These are phyloP conservation scores for Aphanomyces stellatus DNA, from an alignment of 352 stramenopile species.

Conservation along the genomic window DNA sequence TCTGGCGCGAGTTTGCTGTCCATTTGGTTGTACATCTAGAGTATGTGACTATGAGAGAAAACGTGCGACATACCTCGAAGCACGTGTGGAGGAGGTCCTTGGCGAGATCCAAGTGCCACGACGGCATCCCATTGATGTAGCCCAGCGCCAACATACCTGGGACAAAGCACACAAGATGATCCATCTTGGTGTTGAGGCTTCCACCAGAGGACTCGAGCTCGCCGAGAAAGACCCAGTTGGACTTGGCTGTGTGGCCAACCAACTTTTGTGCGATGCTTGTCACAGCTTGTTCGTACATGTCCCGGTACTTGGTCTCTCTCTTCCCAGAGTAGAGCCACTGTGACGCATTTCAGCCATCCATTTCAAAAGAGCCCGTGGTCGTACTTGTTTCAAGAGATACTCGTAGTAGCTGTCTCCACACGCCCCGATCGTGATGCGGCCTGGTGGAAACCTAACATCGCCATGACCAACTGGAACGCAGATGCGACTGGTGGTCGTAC, in stretches of 20 bases:
- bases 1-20: slow-evolving; percentile 62
- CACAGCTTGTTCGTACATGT: slow-evolving; percentile 48
- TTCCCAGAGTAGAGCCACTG: slow-evolving; percentile 56
- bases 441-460: not conserved
- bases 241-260: slow-evolving; percentile 29
- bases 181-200: slow-evolving; percentile 42
- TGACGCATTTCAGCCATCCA: not conserved
- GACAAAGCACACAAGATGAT: slow-evolving; percentile 86
- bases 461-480: not conserved
- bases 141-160: slow-evolving; percentile 74
- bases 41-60: not conserved
- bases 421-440: slow-evolving; percentile 42
- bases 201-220: slow-evolving; percentile 24
- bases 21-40: slow-evolving; percentile 61
- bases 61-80: slow-evolving; percentile 29
- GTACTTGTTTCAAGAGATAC: slow-evolving; percentile 54
- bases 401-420: slow-evolving; percentile 64
- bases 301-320: slow-evolving; percentile 31
- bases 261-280: slow-evolving; percentile 36
- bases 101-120: slow-evolving; percentile 50
- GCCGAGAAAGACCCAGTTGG: slow-evolving; percentile 37
- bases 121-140: slow-evolving; percentile 38
- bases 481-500: slow-evolving; percentile 19
- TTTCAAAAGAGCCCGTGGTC: too few species aligned
- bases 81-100: slow-evolving; percentile 68